A percentile compares a stretch with the other conserved stretches of the same genome.
phyloP scores from a whole-genome alignment of 140 eudicot genomes.

The Bidens hawaiensis region DNA sequence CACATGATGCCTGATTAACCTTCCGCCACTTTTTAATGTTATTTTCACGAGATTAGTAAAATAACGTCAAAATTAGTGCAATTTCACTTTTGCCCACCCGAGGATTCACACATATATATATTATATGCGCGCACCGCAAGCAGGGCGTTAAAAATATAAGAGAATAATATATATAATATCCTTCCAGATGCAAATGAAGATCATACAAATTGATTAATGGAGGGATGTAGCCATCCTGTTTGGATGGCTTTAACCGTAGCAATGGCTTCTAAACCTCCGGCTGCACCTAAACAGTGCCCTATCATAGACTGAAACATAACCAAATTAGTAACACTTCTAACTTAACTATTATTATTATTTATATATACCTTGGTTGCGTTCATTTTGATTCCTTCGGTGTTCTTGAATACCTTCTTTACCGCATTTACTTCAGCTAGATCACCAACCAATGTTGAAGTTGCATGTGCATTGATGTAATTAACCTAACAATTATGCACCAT shows the following conservation, averaged over 20 bases:
- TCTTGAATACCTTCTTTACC: constrained; percentile 86
- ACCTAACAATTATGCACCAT: no score
- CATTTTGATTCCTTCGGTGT: constrained; percentile 71
- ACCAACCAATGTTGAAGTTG: constrained; percentile 93
- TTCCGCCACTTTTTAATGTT: no score
- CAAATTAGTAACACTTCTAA: background rate
- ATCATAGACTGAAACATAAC: constrained; percentile 72
- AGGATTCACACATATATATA: no score
- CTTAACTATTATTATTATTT: no score
- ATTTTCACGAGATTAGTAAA: no score
- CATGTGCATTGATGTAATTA: constrained; percentile 95
- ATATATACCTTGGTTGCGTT: constrained; percentile 73
- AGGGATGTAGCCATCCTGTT: constrained; percentile 92
- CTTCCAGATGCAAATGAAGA: no score
- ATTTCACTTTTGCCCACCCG: no score
- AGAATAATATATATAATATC: no score
- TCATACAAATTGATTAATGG: constrained; percentile 85
- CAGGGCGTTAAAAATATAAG: no score
- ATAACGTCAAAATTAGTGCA: no score
- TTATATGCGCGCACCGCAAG: no score
- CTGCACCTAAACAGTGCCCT: constrained; percentile 95
- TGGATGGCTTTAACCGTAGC: constrained; percentile 82
- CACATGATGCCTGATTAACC: no score
- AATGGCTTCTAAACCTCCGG: constrained; percentile 96
- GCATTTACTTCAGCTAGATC: constrained; percentile 96